Evolutionary conservation across 352 stramenopile species (phyloP).

Genomic region (Saprolegnia parasitica): DNA sequence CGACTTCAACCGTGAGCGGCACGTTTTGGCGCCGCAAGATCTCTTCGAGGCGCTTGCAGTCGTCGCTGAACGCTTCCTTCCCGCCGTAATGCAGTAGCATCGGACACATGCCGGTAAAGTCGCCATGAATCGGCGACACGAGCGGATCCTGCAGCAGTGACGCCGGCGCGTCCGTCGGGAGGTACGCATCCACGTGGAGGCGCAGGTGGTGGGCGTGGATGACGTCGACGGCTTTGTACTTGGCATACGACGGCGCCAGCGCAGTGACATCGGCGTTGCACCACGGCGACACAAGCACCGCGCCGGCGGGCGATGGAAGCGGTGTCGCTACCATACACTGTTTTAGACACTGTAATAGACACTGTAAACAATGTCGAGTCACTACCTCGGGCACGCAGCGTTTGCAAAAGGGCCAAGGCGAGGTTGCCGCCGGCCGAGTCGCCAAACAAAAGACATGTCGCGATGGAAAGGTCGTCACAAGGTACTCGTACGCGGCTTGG

Average conservation of each 20-base stretch:
- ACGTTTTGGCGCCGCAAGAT: constrained; percentile 2
- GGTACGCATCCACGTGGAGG: constrained; percentile 3
- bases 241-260: constrained; percentile 5
- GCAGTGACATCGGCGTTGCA: background rate
- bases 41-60: constrained; percentile 3
- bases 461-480: background rate
- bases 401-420: constrained; percentile 3
- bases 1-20: constrained; percentile 10
- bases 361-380: too few species aligned
- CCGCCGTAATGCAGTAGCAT: constrained; percentile 27
- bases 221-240: background rate
- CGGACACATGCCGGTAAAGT: constrained; percentile 8
- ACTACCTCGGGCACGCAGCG: constrained; percentile 11
- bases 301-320: background rate
- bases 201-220: background rate
- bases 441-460: constrained; percentile 21
- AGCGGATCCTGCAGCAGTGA: constrained; percentile 2
- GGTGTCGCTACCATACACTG: background rate
- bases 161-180: background rate
- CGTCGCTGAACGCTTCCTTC: constrained; percentile 24
- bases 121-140: constrained; percentile 10
- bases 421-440: constrained; percentile 25
- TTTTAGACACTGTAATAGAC: background rate
- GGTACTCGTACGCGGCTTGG: constrained; percentile 10
- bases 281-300: constrained; percentile 18